Base-by-base conservation (phyloP, 305 asterid genomes). In the Lippia alba region DNA sequence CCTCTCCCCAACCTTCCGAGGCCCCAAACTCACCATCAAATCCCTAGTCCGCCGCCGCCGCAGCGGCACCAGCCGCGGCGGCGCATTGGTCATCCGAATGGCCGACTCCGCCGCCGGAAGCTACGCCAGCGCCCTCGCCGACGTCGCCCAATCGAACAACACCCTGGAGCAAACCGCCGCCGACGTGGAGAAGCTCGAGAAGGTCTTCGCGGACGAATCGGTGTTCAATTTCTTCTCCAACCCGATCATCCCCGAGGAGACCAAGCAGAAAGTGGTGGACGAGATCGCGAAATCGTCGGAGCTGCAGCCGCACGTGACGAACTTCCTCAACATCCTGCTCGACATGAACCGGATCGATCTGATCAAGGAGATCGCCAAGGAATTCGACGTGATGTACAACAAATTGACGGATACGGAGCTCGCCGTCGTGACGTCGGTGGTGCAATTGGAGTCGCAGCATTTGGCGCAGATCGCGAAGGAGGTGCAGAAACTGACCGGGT, bases 361-460 rank as follows among this genome's bases (percentile, higher is more conserved):
- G 64, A 70, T 91, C 4, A 76, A 48, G 71, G 97, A 93, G 1
- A 93, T 93, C 39, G 83, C 61, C 7, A 82, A 85, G 78, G 98
- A 87, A 24, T 93, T 86, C 73, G 97, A 91, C 74, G n/a, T 55
- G 54, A 80, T 76, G n/a, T 91, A 87, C 78, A 91, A 93, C 64
- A 44, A 18, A 5, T 0, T 81, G 40, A 89, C 94, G 50, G 84
- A 81, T 16, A 93, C 97, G 53, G 92, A 93, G 83, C 64, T 89
- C 18, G 98, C 94, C 45, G 71, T 86, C 36, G 96, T 91, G 62
- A 79, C 89, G 40, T 91, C 96, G 56, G 98, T 93, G 78, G 97
- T 93, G 88, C 74, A 60, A 39, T 51, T 94, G 83, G 96, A 85
- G 69, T 39, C 94, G 76, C 84, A 88, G 80, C 94, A 91, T 32